These are phyloP conservation scores for Grigorovia yakushimaensis DNA, from an alignment of 805 yeast species.

Conservation along the genomic window DNA sequence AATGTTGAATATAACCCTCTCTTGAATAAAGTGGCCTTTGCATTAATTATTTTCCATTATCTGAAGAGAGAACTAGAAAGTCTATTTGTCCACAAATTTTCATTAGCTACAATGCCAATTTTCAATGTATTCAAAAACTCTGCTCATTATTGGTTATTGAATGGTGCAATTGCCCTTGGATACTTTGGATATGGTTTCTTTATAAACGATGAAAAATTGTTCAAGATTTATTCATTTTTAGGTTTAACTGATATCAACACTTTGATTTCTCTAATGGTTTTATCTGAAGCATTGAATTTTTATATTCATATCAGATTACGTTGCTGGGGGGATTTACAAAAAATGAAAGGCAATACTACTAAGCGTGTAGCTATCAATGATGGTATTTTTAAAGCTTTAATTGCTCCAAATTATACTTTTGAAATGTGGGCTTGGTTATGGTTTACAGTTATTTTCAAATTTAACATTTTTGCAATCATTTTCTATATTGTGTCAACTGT, in stretches of 20 bases:
- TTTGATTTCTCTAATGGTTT: slow-evolving; percentile 38
- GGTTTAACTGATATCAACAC: slow-evolving; percentile 14
- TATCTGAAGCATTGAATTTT: slow-evolving; percentile 65
- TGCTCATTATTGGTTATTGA: slow-evolving; percentile 85
- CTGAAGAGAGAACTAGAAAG: slow-evolving; percentile 86
- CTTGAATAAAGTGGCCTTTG: slow-evolving; percentile 27
- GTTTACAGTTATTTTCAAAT: slow-evolving; percentile 53
- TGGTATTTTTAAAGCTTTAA: slow-evolving; percentile 68
- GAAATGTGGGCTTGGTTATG: slow-evolving; percentile 71
- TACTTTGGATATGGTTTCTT: slow-evolving; percentile 43
- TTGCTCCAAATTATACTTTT: slow-evolving; percentile 93
- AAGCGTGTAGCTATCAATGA: slow-evolving; percentile 48
- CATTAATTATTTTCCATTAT: slow-evolving; percentile 62
- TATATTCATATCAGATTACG: slow-evolving; percentile 61
- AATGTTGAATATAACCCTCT: slow-evolving; percentile 12
- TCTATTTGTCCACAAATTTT: slow-evolving; percentile 71
- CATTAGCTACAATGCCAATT: slow-evolving; percentile 87
- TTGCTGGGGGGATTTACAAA: slow-evolving; percentile 33
- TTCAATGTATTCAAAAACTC: slow-evolving; percentile 82
- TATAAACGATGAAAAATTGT: slow-evolving; percentile 11
- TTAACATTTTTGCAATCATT: slow-evolving; percentile 66
- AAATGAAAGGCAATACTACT: slow-evolving; percentile 27
- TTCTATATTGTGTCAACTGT: slow-evolving; percentile 61
- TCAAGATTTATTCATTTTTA: slow-evolving; percentile 10
- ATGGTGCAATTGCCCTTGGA: slow-evolving; percentile 49